phyloP scores from a whole-genome alignment of 176 grass and related monocot species.

The Ampelocalamus luodianensis region DNA sequence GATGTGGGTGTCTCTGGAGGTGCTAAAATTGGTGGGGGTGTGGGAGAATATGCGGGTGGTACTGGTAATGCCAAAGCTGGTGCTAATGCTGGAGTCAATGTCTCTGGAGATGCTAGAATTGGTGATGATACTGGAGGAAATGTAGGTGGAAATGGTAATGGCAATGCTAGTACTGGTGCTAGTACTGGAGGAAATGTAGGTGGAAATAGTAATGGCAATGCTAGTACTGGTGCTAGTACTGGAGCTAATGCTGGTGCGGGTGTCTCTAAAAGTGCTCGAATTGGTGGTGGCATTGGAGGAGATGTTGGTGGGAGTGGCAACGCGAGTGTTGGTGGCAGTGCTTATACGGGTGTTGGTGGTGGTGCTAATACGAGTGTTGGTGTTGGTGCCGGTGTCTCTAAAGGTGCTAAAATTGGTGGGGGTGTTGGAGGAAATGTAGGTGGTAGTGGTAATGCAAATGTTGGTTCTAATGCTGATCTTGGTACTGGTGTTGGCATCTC shows the following conservation, averaged over 20 bases:
- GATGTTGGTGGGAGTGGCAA: too few species aligned
- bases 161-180: too few species aligned
- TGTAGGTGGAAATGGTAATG: not conserved
- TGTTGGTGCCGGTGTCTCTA: not conserved
- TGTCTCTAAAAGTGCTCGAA: not conserved
- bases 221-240: not conserved
- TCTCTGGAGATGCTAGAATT: not conserved
- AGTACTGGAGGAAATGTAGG: too few species aligned
- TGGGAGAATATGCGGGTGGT: not conserved
- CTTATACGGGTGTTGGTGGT: not conserved
- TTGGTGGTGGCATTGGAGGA: not conserved
- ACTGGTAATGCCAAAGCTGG: not conserved
- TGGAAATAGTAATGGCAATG: too few species aligned
- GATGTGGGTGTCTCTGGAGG: not conserved
- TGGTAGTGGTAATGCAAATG: not conserved
- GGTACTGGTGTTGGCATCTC: not conserved
- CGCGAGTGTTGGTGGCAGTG: not conserved
- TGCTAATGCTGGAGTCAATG: not conserved
- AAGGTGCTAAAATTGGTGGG: not conserved
- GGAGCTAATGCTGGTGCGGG: not conserved
- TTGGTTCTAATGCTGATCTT: not conserved
- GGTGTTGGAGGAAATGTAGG: not conserved
- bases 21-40: not conserved
- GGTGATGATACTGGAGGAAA: not conserved
- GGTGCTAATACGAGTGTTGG: not conserved